Evolutionary conservation across 345 rosid genomes (phyloP).

Genomic region (Triadica sebifera): DNA sequence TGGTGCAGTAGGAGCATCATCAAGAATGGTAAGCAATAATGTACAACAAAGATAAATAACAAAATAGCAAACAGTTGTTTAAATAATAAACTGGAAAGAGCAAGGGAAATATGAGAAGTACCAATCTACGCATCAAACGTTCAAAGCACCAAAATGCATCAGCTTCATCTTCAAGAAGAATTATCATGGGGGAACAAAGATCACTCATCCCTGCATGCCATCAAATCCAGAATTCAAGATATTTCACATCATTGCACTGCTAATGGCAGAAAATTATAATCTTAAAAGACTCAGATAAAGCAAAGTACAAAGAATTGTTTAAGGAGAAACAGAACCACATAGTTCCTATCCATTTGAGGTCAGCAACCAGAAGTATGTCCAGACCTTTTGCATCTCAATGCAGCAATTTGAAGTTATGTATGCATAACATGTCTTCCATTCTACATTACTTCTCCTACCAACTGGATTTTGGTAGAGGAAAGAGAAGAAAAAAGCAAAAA

Average conservation of each 20-base stretch:
- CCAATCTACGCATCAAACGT: constrained; percentile 97
- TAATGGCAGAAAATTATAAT: not conserved
- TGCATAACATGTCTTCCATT: not conserved
- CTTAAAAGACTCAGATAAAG: constrained; percentile 1
- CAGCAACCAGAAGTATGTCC: not conserved
- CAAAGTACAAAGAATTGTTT: not conserved
- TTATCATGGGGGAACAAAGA: constrained; percentile 98
- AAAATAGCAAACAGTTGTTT: not conserved
- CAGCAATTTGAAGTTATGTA: not conserved
- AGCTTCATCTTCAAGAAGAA: constrained; percentile 89
- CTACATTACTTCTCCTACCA: not conserved
- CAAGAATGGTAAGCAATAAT: not conserved
- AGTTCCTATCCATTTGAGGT: constrained; percentile 1
- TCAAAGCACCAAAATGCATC: constrained; percentile 99
- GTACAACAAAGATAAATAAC: not conserved
- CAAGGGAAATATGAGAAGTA: constrained; percentile 26
- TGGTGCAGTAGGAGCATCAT: not conserved
- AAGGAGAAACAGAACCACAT: not conserved
- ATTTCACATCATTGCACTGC: not conserved
- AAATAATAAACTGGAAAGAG: not conserved
- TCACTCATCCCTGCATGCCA: constrained; percentile 85
- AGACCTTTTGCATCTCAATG: not conserved
- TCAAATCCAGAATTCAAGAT: not conserved
- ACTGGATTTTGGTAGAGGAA: not conserved
- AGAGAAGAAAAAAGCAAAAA: too few relatives aligned